Evolutionary conservation across 352 stramenopile species (phyloP).

Genomic region (Pythium volutum): DNA sequence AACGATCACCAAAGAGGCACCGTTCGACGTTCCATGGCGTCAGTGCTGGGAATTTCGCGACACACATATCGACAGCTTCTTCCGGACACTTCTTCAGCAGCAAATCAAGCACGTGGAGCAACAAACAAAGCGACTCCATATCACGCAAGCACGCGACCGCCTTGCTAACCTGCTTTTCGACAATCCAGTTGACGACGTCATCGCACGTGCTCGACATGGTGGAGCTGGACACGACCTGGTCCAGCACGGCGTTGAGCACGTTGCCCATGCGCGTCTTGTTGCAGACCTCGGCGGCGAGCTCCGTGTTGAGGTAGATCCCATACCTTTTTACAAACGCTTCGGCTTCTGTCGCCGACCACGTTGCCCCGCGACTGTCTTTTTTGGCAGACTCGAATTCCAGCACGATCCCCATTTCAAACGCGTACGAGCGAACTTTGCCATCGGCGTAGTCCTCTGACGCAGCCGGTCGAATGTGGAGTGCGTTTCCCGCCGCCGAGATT

Average conservation of each 20-base stretch:
- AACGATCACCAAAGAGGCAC: constrained; percentile 60
- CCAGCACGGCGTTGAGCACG: constrained; percentile 67
- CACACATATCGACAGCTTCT: constrained; percentile 71
- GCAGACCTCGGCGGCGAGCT: constrained; percentile 78
- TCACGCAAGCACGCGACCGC: constrained; percentile 46
- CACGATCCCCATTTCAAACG: constrained; percentile 60
- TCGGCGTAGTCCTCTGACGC: constrained; percentile 21
- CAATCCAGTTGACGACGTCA: constrained; percentile 77
- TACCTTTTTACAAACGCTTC: constrained; percentile 80
- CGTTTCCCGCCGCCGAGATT: constrained; percentile 48
- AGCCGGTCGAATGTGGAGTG: constrained; percentile 47
- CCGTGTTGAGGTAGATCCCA: constrained; percentile 79
- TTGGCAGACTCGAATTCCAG: constrained; percentile 11
- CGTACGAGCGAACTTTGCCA: constrained; percentile 37
- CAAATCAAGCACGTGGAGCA: constrained; percentile 76
- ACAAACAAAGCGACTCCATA: constrained; percentile 62
- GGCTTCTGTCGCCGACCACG: constrained; percentile 47
- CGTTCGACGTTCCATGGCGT: constrained; percentile 82
- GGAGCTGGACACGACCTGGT: constrained; percentile 76
- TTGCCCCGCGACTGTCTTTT: background rate
- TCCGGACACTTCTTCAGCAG: constrained; percentile 75
- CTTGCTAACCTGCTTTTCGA: constrained; percentile 52
- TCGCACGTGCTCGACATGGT: constrained; percentile 75
- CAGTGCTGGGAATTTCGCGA: constrained; percentile 62
- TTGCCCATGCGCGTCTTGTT: constrained; percentile 60